Evolutionary conservation across 2,329 filamentous ascomycete genomes (phyloP).

Genomic region (Nothophaeocryptopus gaeumannii): DNA sequence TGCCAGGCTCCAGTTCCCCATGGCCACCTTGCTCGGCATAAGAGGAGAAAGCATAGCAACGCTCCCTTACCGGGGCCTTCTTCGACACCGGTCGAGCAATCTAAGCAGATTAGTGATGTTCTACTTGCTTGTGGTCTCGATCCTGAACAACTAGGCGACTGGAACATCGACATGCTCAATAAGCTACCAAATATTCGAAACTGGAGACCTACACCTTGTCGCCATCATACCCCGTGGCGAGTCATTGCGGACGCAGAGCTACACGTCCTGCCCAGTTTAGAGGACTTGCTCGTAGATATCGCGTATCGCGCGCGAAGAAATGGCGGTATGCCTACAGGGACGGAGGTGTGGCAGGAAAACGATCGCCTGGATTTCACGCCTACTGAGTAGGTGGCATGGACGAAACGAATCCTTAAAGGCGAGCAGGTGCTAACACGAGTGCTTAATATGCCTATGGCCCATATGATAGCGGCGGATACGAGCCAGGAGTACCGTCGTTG

Average conservation of each 20-base stretch:
- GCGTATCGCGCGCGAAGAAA: background rate
- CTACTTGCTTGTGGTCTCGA: constrained; percentile 7
- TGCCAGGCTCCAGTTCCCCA: background rate
- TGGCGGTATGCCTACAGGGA: background rate
- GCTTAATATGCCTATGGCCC: background rate
- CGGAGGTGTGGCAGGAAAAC: background rate
- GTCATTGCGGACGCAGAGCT: background rate
- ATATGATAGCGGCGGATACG: background rate
- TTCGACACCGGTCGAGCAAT: constrained; percentile 1
- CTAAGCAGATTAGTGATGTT: constrained; percentile 4
- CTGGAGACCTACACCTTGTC: constrained; percentile 1
- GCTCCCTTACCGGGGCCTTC: background rate
- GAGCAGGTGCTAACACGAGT: background rate
- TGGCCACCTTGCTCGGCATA: constrained; percentile 6
- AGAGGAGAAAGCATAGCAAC: constrained; percentile 3
- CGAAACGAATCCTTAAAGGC: background rate
- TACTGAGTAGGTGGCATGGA: background rate
- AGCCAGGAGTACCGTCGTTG: background rate
- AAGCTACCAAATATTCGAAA: constrained; percentile 10
- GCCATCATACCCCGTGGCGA: constrained; percentile 8
- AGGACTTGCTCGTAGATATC: constrained; percentile 3
- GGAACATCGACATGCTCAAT: constrained; percentile 5
- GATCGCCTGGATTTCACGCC: background rate
- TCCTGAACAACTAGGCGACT: constrained; percentile 6
- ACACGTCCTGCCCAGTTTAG: constrained; percentile 3